Conservation (phyloP, 139 green algal genomes). For the Auxenochlorella pyrenoidosa region DNA sequence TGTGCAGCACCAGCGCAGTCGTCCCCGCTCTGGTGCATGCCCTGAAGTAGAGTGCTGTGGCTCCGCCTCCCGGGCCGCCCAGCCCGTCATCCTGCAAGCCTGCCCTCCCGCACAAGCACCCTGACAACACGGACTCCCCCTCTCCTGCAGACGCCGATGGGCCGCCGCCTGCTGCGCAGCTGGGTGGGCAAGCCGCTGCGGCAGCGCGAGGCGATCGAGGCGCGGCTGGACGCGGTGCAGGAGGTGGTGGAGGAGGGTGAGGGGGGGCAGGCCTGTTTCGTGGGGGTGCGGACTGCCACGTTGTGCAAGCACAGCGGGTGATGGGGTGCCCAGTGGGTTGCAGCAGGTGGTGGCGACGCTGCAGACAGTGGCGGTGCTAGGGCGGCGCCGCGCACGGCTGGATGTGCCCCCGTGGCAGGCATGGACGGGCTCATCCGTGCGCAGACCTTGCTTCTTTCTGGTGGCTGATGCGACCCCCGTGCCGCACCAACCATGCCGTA, state of each 20-base stretch:
- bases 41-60: background rate
- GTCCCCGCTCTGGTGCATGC: background rate
- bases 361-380: too few relatives aligned
- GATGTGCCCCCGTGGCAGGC: too few relatives aligned
- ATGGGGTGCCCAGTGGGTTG: background rate
- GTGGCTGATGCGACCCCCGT: too few relatives aligned
- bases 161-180: constrained; percentile 74
- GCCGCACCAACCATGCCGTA: background rate
- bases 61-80: background rate
- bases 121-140: background rate
- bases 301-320: too few relatives aligned
- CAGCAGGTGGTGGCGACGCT: too few relatives aligned
- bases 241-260: constrained; percentile 60
- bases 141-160: constrained; percentile 62
- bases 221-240: constrained; percentile 80
- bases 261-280: background rate
- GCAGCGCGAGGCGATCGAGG: constrained; percentile 52
- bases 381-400: background rate
- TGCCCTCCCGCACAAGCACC: too few relatives aligned
- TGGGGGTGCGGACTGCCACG: too few relatives aligned
- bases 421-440: too few relatives aligned
- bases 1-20: background rate
- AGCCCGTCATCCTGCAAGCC: background rate
- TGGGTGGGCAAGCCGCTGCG: constrained; percentile 82
- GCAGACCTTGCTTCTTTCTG: too few relatives aligned